Percentiles rank a stretch among this genome's conserved stretches.
Conservation (phyloP, 108 stramenopile genomes). For the Cyclotella distinguenda region DNA sequence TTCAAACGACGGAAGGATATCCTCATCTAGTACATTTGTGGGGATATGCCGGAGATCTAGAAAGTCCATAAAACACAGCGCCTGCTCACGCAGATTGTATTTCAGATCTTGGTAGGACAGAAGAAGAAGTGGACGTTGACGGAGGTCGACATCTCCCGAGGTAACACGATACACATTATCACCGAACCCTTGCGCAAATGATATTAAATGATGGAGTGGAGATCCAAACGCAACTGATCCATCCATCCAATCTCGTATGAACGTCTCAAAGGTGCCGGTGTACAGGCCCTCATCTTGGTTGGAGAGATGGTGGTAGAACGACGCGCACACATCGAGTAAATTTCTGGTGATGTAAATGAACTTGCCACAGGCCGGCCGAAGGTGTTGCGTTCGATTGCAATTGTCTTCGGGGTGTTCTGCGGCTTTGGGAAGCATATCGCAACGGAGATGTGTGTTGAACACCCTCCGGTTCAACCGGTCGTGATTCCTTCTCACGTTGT, state of each 20-base stretch:
- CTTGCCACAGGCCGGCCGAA: conserved; percentile 36
- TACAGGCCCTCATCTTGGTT: conserved; percentile 63
- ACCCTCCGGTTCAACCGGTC: conserved; percentile 39
- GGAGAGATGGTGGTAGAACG: conserved; percentile 74
- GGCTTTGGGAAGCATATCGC: conserved; percentile 62
- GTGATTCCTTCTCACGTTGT: conserved; percentile 25
- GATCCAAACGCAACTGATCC: conserved; percentile 57
- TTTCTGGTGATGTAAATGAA: conserved; percentile 66
- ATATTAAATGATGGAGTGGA: conserved; percentile 55
- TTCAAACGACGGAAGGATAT: conserved; percentile 36
- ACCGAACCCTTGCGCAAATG: conserved; percentile 37
- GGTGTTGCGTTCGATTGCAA: background rate
- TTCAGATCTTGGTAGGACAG: conserved; percentile 47
- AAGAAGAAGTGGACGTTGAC: conserved; percentile 23
- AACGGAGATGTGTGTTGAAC: conserved; percentile 74
- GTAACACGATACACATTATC: conserved; percentile 18
- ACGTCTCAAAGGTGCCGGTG: conserved; percentile 28
- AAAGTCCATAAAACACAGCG: conserved; percentile 34
- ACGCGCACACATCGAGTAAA: conserved; percentile 52
- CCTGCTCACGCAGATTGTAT: conserved; percentile 19
- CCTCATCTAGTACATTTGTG: conserved; percentile 16
- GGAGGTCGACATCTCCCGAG: background rate
- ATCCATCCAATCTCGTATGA: conserved; percentile 52
- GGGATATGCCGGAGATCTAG: conserved; percentile 27
- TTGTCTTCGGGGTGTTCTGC: conserved; percentile 6